phyloP scores from a whole-genome alignment of 352 stramenopile species.

The Phytophthora colocasiae region DNA sequence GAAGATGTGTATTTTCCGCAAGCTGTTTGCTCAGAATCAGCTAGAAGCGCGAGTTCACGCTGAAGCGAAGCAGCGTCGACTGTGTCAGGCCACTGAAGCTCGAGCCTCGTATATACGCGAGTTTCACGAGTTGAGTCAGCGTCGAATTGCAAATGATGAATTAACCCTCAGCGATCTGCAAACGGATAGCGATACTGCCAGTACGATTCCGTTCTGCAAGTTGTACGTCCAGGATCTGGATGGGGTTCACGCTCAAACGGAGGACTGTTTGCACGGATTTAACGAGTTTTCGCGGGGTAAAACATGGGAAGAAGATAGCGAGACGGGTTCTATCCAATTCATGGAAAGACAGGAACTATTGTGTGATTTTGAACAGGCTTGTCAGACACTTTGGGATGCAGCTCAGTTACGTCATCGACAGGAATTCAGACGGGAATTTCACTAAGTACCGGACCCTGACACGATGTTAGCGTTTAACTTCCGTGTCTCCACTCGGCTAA shows the following conservation, averaged over 20 bases:
- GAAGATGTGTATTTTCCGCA: background rate
- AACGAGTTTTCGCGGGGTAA: too few species aligned
- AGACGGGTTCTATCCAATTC: background rate
- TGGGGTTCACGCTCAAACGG: background rate
- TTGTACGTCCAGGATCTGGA: slow-evolving; percentile 10
- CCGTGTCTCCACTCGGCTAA: background rate
- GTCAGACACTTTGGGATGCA: background rate
- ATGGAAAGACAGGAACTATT: slow-evolving; percentile 2
- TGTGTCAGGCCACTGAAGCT: slow-evolving; percentile 6
- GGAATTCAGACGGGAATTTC: background rate
- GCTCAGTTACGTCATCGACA: background rate
- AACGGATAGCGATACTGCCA: too few species aligned
- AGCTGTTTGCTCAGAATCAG: slow-evolving; percentile 5
- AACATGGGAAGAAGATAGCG: too few species aligned
- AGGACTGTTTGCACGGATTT: background rate
- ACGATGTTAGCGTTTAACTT: slow-evolving; percentile 8
- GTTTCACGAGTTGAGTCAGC: background rate
- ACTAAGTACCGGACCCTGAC: background rate
- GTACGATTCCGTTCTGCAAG: background rate
- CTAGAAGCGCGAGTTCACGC: background rate
- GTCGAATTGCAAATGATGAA: background rate
- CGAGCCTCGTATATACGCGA: background rate
- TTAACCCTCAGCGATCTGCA: too few species aligned
- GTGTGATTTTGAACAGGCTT: background rate
- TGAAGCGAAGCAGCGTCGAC: slow-evolving; percentile 1